Base-by-base conservation (phyloP, 768 basidiomycete species). In the Podaxis sp. region DNA sequence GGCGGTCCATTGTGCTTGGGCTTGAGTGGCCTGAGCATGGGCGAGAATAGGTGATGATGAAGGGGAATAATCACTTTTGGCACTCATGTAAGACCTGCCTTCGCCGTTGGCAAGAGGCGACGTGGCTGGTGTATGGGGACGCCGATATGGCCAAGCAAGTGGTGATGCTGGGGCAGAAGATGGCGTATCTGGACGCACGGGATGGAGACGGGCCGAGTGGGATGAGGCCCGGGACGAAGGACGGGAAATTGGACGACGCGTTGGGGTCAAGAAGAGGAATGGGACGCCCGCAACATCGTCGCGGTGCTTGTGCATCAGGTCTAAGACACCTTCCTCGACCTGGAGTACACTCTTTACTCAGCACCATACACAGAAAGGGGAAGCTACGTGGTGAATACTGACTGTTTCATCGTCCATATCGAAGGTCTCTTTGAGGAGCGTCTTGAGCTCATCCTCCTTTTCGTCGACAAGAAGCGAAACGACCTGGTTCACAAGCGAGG, bases 231-330 rank as follows among this genome's bases (percentile, higher is more conserved):
- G 83, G 52, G 92, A 93, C 40, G 90, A 92, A 15, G 91, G 90
- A 9, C 91, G 85, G 11, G 91, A 92, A 56, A 89, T 82, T 33
- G 91, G 92, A 19, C 91, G 85, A 64, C 88, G 82, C 36, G 87
- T 90, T 22, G 90, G 89, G 4, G 90, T 93, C 54, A 94, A 79
- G 76, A 89, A 92, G 61, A 93, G 77, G 72, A 94, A 94, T 0
- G 92, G 91, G 5, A 92, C 88, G 19, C 90, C 89, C 12, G 88
- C 86, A 44, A 89, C 78, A 78, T 93, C 89, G 82, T 96, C 95
- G 65, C 87, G 83, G 74, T 95, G 92, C 76, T 92, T 90, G 77
- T 98, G 96, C 96, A 98, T 97, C 65, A 97, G 84, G 71, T 96
- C 94, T 19, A 98, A 80, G 63, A 95, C 92, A 71, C 88, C 86